Evolutionary conservation across 139 green algal species (phyloP).

Genomic region (Desmodesmus armatus): DNA sequence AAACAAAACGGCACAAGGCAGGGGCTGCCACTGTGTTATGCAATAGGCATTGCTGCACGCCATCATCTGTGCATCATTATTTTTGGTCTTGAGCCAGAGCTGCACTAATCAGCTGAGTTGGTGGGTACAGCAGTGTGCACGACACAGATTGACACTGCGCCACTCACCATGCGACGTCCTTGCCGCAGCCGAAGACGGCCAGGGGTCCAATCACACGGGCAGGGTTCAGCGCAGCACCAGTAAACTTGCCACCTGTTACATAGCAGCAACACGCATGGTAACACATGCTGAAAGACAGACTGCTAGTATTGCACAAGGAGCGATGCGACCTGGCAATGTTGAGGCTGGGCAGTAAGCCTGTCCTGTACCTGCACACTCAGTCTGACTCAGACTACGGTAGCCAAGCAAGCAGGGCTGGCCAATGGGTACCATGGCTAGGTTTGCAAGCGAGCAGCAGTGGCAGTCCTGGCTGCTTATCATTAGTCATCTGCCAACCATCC

Average conservation of each 20-base stretch:
- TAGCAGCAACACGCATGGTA: background rate
- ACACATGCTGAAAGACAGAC: background rate
- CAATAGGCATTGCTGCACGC: no score
- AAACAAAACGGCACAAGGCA: no score
- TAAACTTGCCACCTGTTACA: slow-evolving; percentile 39
- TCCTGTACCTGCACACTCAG: no score
- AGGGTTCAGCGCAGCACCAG: slow-evolving; percentile 49
- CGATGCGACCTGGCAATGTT: no score
- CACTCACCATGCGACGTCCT: slow-evolving; percentile 18
- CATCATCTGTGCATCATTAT: no score
- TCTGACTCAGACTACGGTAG: background rate
- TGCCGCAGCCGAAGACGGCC: slow-evolving; percentile 46
- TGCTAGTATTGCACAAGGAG: background rate
- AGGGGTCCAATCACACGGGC: slow-evolving; percentile 45
- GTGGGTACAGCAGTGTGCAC: no score
- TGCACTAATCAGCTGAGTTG: no score
- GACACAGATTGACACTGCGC: no score
- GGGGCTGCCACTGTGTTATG: no score
- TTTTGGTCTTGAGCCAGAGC: no score
- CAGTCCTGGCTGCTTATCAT: background rate
- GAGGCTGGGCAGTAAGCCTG: no score
- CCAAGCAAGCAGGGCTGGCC: background rate
- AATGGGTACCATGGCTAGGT: background rate
- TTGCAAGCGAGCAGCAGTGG: background rate
- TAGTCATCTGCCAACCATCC: background rate